Evolutionary conservation across 768 basidiomycete genomes (phyloP).

Genomic region (Trametes gibbosa): DNA sequence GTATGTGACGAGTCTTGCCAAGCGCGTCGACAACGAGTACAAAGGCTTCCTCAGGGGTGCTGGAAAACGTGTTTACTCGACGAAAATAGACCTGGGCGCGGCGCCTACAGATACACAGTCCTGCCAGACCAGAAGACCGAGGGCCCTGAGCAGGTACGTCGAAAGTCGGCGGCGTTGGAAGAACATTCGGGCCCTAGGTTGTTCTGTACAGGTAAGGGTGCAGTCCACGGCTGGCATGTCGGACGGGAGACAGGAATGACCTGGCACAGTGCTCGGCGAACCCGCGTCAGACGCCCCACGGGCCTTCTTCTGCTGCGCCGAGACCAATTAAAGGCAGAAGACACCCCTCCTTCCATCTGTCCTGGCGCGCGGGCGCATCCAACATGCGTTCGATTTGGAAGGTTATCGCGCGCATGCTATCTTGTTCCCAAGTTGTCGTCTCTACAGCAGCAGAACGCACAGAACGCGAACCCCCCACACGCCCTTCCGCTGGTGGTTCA

Average conservation of each 20-base stretch:
- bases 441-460: neutral
- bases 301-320: constrained; percentile 8
- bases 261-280: neutral
- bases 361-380: neutral
- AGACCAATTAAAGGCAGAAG: constrained; percentile 6
- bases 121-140: neutral
- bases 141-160: constrained; percentile 2
- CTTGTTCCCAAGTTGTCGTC: constrained; percentile 7
- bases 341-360: neutral
- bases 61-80: neutral
- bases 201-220: neutral
- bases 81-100: neutral
- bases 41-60: neutral
- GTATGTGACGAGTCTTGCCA: neutral
- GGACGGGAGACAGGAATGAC: neutral
- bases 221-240: neutral
- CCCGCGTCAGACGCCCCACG: constrained; percentile 2
- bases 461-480: constrained; percentile 1
- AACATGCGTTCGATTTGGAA: constrained; percentile 4
- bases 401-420: constrained; percentile 17
- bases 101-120: neutral
- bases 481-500: neutral
- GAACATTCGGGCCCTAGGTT: neutral
- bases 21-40: neutral
- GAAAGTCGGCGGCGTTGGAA: neutral